Evolutionary conservation across 2,329 filamentous ascomycete species (phyloP), one percentile per base, ranked within the genome.

Genomic region (Beauveria bassiana): DNA sequence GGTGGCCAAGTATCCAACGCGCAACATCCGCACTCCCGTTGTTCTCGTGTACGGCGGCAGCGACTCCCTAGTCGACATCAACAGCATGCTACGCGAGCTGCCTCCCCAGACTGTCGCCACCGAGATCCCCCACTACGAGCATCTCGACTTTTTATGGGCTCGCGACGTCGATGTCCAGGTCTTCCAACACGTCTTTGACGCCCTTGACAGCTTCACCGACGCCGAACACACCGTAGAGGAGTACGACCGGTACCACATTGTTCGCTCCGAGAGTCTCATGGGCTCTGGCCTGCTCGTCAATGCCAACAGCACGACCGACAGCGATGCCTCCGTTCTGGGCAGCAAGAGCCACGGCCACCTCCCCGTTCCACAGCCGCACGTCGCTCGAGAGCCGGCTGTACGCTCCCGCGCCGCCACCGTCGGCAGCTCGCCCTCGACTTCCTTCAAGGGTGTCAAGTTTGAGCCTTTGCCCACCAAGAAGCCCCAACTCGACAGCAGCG

Each of bases 71-170:
- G 91, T 99, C 2, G 93, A 98, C 70, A 97, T 99, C 73, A 84
- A 89, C 40, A 84, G 93, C 63, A 98, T 98, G 93, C 79, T 96
- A 60, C 88, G 86, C 70, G 92, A 96, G 73, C 80, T 99, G 14
- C 95, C 95, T 0, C 80, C 81, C 24, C 90, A 91, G 72, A 98
- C 95, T 0, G 82, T 93, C 2, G 91, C 91, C 1, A 95, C 87
- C 43, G 89, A 93, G 70, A 89, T 99, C 47, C 86, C 89, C 0
- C 91, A 96, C 71, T 99, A 96, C 73, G 95, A 99, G 73, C 95
- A 99, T 73, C 84, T 99, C 26, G 95, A 99, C 73, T 96, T 99
- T 69, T 79, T 99, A 1, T 99, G 95, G 95, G 95, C 90, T 0
- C 81, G 85, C 43, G 92, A 97, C 68, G 90, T 96, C 7, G 84